Conservation (phyloP, 176 grass and related monocot genomes). For the Rhynchospora breviuscula region DNA sequence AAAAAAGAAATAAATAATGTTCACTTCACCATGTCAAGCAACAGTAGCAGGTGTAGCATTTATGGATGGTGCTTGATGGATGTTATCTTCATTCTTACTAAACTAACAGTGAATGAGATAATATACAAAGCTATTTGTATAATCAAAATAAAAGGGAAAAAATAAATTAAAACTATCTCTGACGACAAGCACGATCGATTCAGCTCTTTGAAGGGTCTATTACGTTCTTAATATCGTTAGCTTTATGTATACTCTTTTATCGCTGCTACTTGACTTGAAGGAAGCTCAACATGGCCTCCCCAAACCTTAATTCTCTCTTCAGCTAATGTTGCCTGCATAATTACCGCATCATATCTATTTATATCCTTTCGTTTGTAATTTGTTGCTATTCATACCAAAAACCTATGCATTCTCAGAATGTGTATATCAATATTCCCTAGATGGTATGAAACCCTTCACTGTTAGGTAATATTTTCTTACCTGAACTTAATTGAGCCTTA, state of each 20-base stretch:
- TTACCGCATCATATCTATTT: background rate
- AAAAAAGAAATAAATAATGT: background rate
- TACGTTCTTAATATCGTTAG: background rate
- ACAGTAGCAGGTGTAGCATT: background rate
- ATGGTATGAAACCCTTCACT: background rate
- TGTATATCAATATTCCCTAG: background rate
- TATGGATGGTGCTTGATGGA: background rate
- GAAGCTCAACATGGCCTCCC: constrained; percentile 48
- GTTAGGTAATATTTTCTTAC: background rate
- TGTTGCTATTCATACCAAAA: background rate
- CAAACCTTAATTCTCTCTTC: constrained; percentile 46
- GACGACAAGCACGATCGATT: background rate
- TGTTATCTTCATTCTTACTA: background rate
- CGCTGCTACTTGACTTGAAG: constrained; percentile 7
- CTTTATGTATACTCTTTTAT: background rate
- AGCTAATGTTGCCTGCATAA: constrained; percentile 41
- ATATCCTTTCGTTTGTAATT: background rate
- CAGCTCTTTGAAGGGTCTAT: background rate
- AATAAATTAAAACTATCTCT: background rate
- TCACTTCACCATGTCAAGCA: background rate
- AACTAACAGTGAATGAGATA: background rate
- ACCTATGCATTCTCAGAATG: background rate
- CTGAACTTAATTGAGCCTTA: background rate
- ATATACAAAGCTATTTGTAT: background rate
- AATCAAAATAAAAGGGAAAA: background rate